Evolutionary conservation across 495 filamentous ascomycete species (phyloP).

Genomic region (Aspergillus conjunctus): DNA sequence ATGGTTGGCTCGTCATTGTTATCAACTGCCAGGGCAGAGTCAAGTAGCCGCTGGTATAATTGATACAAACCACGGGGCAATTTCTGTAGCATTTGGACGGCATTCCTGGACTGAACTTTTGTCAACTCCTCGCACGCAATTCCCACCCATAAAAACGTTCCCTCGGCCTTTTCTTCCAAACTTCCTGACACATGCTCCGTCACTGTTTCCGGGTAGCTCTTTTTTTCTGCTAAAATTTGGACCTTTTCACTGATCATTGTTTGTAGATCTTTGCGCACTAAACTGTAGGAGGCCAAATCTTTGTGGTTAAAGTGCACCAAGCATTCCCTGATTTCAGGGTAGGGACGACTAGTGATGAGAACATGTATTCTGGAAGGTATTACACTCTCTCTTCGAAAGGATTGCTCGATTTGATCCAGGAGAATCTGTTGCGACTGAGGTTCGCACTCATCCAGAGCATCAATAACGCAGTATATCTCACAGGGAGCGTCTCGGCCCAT

Average conservation of each 20-base stretch:
- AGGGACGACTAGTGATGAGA: constrained; percentile 32
- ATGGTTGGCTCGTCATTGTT: background rate
- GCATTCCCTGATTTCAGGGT: constrained; percentile 25
- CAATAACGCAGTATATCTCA: constrained; percentile 31
- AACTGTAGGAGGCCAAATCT: constrained; percentile 21
- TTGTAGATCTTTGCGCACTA: constrained; percentile 24
- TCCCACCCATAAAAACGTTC: constrained; percentile 35
- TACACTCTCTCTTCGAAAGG: background rate
- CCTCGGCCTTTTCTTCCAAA: constrained; percentile 31
- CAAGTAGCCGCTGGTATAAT: constrained; percentile 17
- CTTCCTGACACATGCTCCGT: constrained; percentile 15
- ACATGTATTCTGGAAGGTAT: background rate
- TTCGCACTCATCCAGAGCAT: constrained; percentile 36
- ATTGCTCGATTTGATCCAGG: constrained; percentile 20
- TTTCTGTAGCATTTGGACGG: constrained; percentile 17
- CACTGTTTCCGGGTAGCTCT: constrained; percentile 23
- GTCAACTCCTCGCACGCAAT: constrained; percentile 24
- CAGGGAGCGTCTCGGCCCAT: constrained; percentile 10
- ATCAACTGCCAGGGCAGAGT: background rate
- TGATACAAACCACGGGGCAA: constrained; percentile 21
- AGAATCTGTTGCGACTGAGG: constrained; percentile 22
- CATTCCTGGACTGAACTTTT: constrained; percentile 16
- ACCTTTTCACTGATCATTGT: constrained; percentile 28
- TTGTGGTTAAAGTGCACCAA: constrained; percentile 14
- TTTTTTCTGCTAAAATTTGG: constrained; percentile 18